Base-by-base conservation (phyloP, 371 early-diverging fungal genomes). In the Mortierella sp. region DNA sequence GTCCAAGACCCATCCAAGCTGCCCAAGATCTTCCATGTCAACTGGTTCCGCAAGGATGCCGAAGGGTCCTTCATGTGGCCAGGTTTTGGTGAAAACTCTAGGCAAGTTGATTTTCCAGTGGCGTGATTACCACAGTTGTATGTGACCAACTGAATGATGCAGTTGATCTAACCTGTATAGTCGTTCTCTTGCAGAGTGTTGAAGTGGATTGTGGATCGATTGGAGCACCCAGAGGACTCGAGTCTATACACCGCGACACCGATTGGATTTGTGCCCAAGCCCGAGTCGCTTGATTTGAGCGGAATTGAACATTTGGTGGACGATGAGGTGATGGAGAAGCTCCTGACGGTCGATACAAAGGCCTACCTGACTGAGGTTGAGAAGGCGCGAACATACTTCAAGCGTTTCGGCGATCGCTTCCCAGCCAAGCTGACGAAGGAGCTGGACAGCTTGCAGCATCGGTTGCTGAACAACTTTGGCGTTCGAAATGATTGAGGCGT, bases 11-110 rank as follows among this genome's bases (percentile, higher is more conserved):
- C 82, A 5, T 65, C 78, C 12, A 42, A 68, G 42, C 46, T 82
- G 49, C 82, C 82, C n/a, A 81, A 79, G 70, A 64, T 82, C 18
- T 82, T 82, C 54, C 82, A 82, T 39, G 82, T 82, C 38, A 82
- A 82, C 54, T 82, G 82, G 82, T 82, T 82, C 82, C 73, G 82
- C 61, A 72, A 79, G 51, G 81, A 73, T 27, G 49, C 63, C 28
- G 52, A 76, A 3, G 80, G 79, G 21, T 65, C 68, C 1, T 82
- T 76, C 57, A 64, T 82, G 66, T 82, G 82, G 82, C 82, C 82
- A 26, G 82, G 82, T 10, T 82, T 79, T 48, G 82, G 82, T 8
- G 82, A 82, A 0, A 79, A 79, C 51, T 69, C 71, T 2, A 66
- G 81, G 76, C 63, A 64, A 39, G 60, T 14, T 38, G n/a, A 48